Percentiles rank a stretch among this genome's conserved stretches.
Conservation (phyloP, 768 basidiomycete species). For the Lactarius deliciosus region DNA sequence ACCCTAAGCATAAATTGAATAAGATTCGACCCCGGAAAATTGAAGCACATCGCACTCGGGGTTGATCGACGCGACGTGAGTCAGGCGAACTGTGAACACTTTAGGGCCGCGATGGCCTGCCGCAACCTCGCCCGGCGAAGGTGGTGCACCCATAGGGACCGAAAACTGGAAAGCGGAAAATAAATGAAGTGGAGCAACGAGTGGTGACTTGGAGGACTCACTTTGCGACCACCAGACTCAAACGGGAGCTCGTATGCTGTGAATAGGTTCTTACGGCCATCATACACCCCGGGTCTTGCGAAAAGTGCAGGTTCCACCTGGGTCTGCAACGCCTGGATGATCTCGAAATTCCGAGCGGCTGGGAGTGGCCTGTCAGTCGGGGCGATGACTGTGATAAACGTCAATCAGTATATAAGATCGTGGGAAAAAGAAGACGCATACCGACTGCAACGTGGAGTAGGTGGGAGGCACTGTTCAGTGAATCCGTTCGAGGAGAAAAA, state of each 20-base stretch:
- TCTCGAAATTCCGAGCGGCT: constrained; percentile 63
- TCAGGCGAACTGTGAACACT: constrained; percentile 63
- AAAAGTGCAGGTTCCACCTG: constrained; percentile 61
- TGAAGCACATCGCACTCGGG: constrained; percentile 57
- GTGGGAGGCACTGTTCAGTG: not conserved
- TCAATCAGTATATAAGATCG: not conserved
- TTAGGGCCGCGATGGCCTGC: constrained; percentile 38
- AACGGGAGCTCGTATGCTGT: constrained; percentile 61
- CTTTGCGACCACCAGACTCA: constrained; percentile 49
- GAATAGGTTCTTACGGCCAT: constrained; percentile 79
- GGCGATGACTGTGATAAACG: constrained; percentile 48
- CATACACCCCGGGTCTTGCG: constrained; percentile 71
- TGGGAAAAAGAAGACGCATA: constrained; percentile 34
- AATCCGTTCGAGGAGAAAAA: constrained; percentile 2
- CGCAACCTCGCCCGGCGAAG: too few species aligned
- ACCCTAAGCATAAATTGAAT: constrained; percentile 44
- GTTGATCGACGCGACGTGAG: constrained; percentile 77
- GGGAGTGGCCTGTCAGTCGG: constrained; percentile 67
- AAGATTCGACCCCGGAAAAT: constrained; percentile 31
- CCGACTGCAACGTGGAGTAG: constrained; percentile 39
- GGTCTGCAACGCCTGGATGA: constrained; percentile 64
- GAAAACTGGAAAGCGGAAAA: constrained; percentile 50
- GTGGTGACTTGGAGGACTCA: constrained; percentile 32
- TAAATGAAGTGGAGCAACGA: constrained; percentile 11
- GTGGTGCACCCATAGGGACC: constrained; percentile 42